Evolutionary conservation across 169 alveolate species (phyloP).

Genomic region (Amoebophrya sp.): DNA sequence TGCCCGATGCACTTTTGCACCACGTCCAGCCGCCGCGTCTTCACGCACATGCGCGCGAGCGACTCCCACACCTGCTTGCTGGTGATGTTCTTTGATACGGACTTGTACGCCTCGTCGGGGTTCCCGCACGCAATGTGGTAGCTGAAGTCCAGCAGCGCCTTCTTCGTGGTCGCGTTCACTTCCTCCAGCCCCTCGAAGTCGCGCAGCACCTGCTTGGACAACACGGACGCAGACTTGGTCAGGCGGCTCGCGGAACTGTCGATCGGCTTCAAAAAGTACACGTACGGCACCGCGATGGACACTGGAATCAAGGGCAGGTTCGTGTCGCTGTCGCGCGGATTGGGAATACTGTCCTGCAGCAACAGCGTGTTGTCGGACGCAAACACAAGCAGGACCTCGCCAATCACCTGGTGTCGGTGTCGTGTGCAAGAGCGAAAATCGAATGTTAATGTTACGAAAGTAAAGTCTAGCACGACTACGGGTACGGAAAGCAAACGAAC

Average conservation of each 20-base stretch:
- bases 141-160: conserved; percentile 60
- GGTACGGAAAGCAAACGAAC: no score
- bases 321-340: neutral
- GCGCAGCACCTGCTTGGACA: conserved; percentile 42
- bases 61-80: conserved; percentile 58
- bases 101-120: conserved; percentile 70
- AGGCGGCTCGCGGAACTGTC: no score
- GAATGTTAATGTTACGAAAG: no score
- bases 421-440: no score
- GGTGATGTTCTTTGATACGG: conserved; percentile 38
- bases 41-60: conserved; percentile 70
- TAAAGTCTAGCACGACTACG: no score
- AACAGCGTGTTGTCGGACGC: neutral
- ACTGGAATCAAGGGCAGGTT: neutral
- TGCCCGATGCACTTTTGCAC: conserved; percentile 67
- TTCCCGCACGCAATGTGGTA: conserved; percentile 60
- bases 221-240: neutral
- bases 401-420: neutral
- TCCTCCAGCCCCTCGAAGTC: conserved; percentile 62
- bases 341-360: neutral
- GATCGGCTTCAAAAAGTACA: neutral
- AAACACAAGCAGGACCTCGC: neutral
- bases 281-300: conserved; percentile 6
- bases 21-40: conserved; percentile 69
- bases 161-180: conserved; percentile 46